These are phyloP conservation scores for Bimuria novae-zelandiae DNA, from an alignment of 2,329 filamentous ascomycete genomes.

Conservation along the genomic window DNA sequence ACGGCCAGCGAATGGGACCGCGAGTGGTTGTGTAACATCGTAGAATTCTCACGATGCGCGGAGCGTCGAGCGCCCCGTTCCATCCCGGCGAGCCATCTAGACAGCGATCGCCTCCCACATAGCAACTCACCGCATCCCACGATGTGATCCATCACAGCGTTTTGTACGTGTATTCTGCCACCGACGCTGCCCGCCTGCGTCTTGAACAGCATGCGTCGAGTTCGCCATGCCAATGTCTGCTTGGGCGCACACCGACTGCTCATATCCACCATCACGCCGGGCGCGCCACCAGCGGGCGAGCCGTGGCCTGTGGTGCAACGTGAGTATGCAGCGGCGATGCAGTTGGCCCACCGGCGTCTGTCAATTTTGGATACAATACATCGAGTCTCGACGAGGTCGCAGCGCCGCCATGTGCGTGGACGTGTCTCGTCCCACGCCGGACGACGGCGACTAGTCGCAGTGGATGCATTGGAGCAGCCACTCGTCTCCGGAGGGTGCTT, in stretches of 20 bases:
- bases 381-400: slow-evolving; percentile 30
- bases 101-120: slow-evolving; percentile 36
- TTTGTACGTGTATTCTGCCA: slow-evolving; percentile 9
- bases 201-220: background rate
- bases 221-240: too few relatives aligned
- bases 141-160: slow-evolving; percentile 21
- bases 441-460: slow-evolving; percentile 17
- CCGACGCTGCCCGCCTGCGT: slow-evolving; percentile 9
- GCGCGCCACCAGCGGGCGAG: slow-evolving; percentile 14
- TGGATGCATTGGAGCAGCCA: too few relatives aligned
- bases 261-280: slow-evolving; percentile 17
- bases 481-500: background rate
- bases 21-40: slow-evolving; percentile 38
- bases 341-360: slow-evolving; percentile 24
- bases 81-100: slow-evolving; percentile 29
- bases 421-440: slow-evolving; percentile 31
- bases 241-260: too few relatives aligned
- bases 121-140: slow-evolving; percentile 22
- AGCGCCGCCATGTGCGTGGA: slow-evolving; percentile 39
- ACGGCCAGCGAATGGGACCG: slow-evolving; percentile 26
- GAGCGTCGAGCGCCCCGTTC: slow-evolving; percentile 24
- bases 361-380: slow-evolving; percentile 25
- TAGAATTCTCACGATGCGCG: slow-evolving; percentile 36
- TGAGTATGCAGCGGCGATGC: slow-evolving; percentile 27
- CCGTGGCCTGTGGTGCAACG: slow-evolving; percentile 33